phyloP scores from a whole-genome alignment of 2,329 filamentous ascomycete species.

The Dactylonectria estremocensis region DNA sequence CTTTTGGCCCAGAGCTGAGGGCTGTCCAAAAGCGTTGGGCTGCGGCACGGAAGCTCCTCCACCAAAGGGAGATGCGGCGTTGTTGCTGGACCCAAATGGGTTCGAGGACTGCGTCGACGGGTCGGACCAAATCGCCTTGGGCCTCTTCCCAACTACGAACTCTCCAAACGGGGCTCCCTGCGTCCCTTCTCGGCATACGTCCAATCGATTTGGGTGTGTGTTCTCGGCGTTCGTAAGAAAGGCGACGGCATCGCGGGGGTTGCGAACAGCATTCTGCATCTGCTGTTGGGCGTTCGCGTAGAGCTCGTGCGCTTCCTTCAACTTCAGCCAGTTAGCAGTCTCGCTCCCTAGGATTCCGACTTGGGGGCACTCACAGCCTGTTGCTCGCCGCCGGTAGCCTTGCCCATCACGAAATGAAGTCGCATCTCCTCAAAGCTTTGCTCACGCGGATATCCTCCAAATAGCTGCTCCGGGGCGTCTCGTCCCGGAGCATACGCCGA shows the following conservation, averaged over 20 bases:
- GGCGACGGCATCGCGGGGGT: slow-evolving; percentile 80
- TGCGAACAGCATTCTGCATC: slow-evolving; percentile 78
- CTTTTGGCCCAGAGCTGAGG: slow-evolving; percentile 62
- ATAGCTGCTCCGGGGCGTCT: slow-evolving; percentile 85
- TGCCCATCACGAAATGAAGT: slow-evolving; percentile 76
- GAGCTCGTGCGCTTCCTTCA: slow-evolving; percentile 73
- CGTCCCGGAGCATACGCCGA: slow-evolving; percentile 87
- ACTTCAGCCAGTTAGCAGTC: slow-evolving; percentile 57
- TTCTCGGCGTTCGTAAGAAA: slow-evolving; percentile 78
- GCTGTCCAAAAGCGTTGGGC: slow-evolving; percentile 50
- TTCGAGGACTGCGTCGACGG: slow-evolving; percentile 52
- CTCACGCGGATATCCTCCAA: slow-evolving; percentile 84
- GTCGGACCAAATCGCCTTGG: slow-evolving; percentile 44
- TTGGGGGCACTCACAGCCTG: slow-evolving; percentile 61
- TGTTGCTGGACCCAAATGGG: slow-evolving; percentile 58
- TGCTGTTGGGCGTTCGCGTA: slow-evolving; percentile 78
- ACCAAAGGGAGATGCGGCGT: slow-evolving; percentile 50
- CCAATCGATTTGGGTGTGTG: slow-evolving; percentile 82
- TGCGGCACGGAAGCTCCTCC: slow-evolving; percentile 45
- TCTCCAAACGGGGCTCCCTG: slow-evolving; percentile 62
- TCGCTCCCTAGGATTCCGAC: neutral
- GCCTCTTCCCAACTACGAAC: slow-evolving; percentile 59
- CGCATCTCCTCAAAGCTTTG: slow-evolving; percentile 92
- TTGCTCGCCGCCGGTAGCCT: slow-evolving; percentile 72
- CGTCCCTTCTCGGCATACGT: slow-evolving; percentile 69